These are phyloP conservation scores for Russula compacta DNA, from an alignment of 768 basidiomycete species.

Conservation along the genomic window DNA sequence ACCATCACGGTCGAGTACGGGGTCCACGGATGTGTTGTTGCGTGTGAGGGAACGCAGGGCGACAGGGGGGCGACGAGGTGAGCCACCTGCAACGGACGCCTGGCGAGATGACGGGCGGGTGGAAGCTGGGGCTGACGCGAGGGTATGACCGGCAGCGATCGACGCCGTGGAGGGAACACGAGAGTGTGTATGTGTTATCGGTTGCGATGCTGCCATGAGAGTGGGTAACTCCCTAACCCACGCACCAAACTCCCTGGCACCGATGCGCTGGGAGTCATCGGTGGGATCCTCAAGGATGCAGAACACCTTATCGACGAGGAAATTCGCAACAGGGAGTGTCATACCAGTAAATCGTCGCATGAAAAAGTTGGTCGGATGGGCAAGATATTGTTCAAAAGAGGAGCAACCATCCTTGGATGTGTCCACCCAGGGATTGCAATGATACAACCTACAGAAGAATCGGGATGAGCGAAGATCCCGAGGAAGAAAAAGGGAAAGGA, in stretches of 20 bases:
- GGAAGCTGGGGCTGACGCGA: constrained; percentile 55
- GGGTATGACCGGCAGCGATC: constrained; percentile 47
- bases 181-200: constrained; percentile 34
- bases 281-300: constrained; percentile 60
- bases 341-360: constrained; percentile 85
- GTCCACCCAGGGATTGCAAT: constrained; percentile 97
- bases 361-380: constrained; percentile 77
- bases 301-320: constrained; percentile 78
- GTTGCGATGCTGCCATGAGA: constrained; percentile 43
- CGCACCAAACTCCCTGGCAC: constrained; percentile 73
- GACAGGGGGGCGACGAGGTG: constrained; percentile 43
- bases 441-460: constrained; percentile 65
- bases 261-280: constrained; percentile 53
- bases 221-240: constrained; percentile 82
- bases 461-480: constrained; percentile 10
- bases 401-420: constrained; percentile 71
- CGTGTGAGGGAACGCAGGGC: constrained; percentile 49
- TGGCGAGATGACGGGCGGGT: constrained; percentile 66
- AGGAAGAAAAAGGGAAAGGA: not conserved
- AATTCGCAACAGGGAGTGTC: constrained; percentile 78
- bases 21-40: constrained; percentile 49
- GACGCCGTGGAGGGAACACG: constrained; percentile 55
- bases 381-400: constrained; percentile 75
- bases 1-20: constrained; percentile 20
- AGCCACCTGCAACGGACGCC: constrained; percentile 36